Percentiles rank a stretch among this genome's conserved stretches.
phyloP scores from a whole-genome alignment of 228 moss, liverwort and hornwort species.

The Sphagnum fallax region DNA sequence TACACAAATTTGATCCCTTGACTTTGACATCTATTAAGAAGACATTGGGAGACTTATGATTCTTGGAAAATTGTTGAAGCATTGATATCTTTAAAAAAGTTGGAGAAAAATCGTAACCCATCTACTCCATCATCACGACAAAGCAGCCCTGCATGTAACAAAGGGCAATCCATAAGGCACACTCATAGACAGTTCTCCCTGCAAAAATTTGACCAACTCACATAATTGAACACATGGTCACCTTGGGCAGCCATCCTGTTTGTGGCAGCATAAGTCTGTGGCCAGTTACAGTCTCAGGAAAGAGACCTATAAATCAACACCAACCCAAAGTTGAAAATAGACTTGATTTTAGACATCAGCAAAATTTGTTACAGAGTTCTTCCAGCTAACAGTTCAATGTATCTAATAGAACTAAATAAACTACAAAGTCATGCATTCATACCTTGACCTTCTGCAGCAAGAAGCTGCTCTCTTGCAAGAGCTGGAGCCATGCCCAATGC shows the following conservation, averaged over 20 bases:
- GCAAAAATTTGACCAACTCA: neutral
- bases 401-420: too few species aligned
- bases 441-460: constrained; percentile 90
- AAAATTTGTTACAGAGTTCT: too few species aligned
- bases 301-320: too few species aligned
- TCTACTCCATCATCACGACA: constrained; percentile 97
- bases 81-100: constrained; percentile 52
- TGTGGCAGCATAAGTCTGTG: neutral
- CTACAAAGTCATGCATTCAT: neutral
- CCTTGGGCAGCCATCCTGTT: neutral
- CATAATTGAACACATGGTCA: neutral
- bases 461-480: constrained; percentile 91
- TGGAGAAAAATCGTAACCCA: constrained; percentile 84
- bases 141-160: constrained; percentile 48
- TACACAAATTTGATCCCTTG: too few species aligned
- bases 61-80: constrained; percentile 15
- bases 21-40: too few species aligned
- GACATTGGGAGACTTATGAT: neutral
- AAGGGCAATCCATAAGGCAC: neutral
- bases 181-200: neutral
- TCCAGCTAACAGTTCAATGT: too few species aligned
- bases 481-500: constrained; percentile 90
- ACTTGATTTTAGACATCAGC: too few species aligned
- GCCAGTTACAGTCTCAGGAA: too few species aligned
- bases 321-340: too few species aligned